Evolutionary conservation across 169 alveolate genomes (phyloP), one percentile per base, ranked within the genome.

Genomic region (Cryptosporidium canis): DNA sequence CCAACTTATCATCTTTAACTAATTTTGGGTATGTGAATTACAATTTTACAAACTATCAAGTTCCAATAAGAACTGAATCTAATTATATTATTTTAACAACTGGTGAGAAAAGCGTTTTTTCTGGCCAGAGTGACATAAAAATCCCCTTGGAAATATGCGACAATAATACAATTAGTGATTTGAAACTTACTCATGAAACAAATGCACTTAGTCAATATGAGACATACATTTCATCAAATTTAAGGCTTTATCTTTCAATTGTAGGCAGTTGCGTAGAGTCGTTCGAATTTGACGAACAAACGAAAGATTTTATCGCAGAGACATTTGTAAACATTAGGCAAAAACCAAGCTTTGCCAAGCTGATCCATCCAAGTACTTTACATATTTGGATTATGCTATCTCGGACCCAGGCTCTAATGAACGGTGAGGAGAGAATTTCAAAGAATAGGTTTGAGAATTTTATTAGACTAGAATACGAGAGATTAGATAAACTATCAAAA

Each of bases 241-340:
- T 56, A 56, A 47, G 35, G 24, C 35, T 77, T 21, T 77, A 55
- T 63, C 11, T 77, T 77, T 55, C 87, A 12, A 55, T 77, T 18
- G 87, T 77, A 8, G 51, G 58, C 27, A 77, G 87, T 39, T 77
- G 87, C 53, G 64, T 35, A n/a, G 87, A 77, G 2, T 39, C 24
- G 61, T 24, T 77, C n/a, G 44, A 55, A 16, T 77, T 55, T 77
- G 72, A 58, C 37, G 61, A 58, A 16, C 45, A 65, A 12, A 43
- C 65, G 8, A 33, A 44, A 61, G 72, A 77, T 12, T 61, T 58
- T 7, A 45, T 77, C 12, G 70, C 77, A 27, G 64, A 77, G 14
- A 39, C 55, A 37, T 77, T 77, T 58, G 87, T 37, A 21, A 27
- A 37, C 8, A 53, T 55, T n/a, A 56, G 87, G 27, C 87, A 77